Base-by-base conservation (phyloP, 306 rosid genomes). In the Quercus variabilis region DNA sequence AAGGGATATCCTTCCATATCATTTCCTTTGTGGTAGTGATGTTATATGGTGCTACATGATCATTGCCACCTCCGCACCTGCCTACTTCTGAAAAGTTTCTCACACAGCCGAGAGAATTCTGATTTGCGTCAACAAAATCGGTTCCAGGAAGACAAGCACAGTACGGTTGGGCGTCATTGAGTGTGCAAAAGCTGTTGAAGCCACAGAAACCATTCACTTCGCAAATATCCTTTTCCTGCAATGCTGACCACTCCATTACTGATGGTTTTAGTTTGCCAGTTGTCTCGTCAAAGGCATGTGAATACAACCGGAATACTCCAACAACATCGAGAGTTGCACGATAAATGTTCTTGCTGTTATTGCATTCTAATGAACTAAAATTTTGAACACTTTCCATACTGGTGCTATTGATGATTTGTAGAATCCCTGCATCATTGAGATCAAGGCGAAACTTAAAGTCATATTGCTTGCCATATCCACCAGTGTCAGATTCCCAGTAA, bases 111-210 rank as follows among this genome's bases (percentile, higher is more conserved):
- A 10, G 23, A 49, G 5, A 20, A n/a, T n/a, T n/a, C n/a, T n/a
- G n/a, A 49, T 9, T 49, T 4, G 8, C 4, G 30, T 81, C 18
- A 11, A 69, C 33, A 5, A 4, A 21, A 18, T 19, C 35, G 11
- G 60, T 74, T 49, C 84, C 80, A 31, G 65, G 80, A 64, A 67
- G 76, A 69, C 80, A 81, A 3, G 0, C 5, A 38, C 84, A 81
- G 3, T 46, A 49, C 0, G 12, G 43, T 13, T 52, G 1, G 28
- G 6, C 2, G 7, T 31, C 49, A n/a, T 74, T 21, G 18, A 15
- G 2, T 17, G 28, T 8, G 62, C 76, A 81, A 10, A 4, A 75
- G 25, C 84, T 75, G 69, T 81, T 81, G 11, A 75, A 60, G 31
- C 84, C 80, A 20, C 84, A 81, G 1, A 75, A 43, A 54, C 84